A percentile compares a stretch with the other conserved stretches of the same genome.
Conservation (phyloP, 2,329 filamentous ascomycete species). For the Diaporthe vexans region DNA sequence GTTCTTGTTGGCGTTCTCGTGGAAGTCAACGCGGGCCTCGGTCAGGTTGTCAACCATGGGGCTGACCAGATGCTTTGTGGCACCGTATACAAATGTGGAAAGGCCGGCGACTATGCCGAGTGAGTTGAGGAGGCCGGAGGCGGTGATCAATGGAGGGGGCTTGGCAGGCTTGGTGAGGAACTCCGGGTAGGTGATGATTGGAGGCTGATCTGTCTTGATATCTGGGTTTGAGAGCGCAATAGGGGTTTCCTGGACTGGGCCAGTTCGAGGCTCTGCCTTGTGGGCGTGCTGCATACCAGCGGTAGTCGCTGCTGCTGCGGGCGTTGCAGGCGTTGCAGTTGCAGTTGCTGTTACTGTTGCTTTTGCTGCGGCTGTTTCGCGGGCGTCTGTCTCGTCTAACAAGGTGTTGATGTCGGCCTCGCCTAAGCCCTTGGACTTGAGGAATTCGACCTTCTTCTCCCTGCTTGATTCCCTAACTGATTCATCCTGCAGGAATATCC, state of each 20-base stretch:
- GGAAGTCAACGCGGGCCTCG: slow-evolving; percentile 67
- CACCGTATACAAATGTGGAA: slow-evolving; percentile 77
- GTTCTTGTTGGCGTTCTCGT: slow-evolving; percentile 61
- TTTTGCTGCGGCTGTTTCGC: slow-evolving; percentile 33
- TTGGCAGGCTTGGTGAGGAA: slow-evolving; percentile 71
- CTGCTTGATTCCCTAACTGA: slow-evolving; percentile 76
- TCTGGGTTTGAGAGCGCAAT: slow-evolving; percentile 44
- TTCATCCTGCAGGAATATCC: slow-evolving; percentile 82
- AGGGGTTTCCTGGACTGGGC: slow-evolving; percentile 19
- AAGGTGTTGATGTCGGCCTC: slow-evolving; percentile 77
- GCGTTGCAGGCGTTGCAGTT: too few species aligned
- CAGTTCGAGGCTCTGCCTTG: slow-evolving; percentile 1
- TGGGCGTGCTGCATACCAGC: slow-evolving; percentile 15
- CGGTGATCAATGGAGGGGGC: slow-evolving; percentile 74
- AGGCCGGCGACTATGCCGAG: slow-evolving; percentile 70
- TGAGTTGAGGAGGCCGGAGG: slow-evolving; percentile 69
- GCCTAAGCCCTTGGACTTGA: slow-evolving; percentile 81
- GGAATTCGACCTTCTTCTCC: slow-evolving; percentile 82
- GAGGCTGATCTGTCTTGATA: slow-evolving; percentile 60
- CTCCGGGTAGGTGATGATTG: slow-evolving; percentile 79
- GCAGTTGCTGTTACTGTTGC: too few species aligned
- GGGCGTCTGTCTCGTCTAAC: slow-evolving; percentile 56
- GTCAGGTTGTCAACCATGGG: slow-evolving; percentile 71
- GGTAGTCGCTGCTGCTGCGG: not conserved
- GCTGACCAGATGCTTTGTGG: slow-evolving; percentile 76